phyloP scores from a whole-genome alignment of 2,329 filamentous ascomycete genomes.

The Diaporthe citrichinensis region DNA sequence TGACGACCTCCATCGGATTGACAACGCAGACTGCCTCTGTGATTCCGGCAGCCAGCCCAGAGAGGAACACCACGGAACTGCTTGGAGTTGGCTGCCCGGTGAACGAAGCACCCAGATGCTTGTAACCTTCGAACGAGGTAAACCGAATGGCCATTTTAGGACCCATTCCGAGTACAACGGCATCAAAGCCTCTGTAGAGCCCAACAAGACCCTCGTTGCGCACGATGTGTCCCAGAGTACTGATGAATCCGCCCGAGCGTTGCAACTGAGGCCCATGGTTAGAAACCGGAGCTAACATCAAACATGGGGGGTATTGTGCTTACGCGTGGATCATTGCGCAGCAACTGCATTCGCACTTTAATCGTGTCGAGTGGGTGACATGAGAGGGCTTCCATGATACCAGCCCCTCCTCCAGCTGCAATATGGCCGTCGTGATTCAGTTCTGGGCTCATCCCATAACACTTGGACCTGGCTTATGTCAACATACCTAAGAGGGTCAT shows the following conservation, averaged over 20 bases:
- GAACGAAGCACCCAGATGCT: not conserved
- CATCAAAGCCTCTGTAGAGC: slow-evolving; percentile 6
- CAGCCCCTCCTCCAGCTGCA: slow-evolving; percentile 1
- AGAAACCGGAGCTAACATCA: not conserved
- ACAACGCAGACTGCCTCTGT: not conserved
- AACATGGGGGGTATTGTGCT: not conserved
- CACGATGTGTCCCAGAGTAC: not conserved
- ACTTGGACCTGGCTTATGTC: not conserved
- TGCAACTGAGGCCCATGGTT: not conserved
- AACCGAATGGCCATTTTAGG: not conserved
- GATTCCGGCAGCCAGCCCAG: not conserved
- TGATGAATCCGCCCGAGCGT: not conserved
- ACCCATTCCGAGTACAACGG: not conserved
- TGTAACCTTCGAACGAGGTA: not conserved
- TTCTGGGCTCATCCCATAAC: not conserved
- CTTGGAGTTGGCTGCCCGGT: not conserved
- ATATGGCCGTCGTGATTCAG: not conserved
- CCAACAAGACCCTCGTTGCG: not conserved
- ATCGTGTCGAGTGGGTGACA: slow-evolving; percentile 2
- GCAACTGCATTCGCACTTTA: not conserved
- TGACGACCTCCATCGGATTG: slow-evolving; percentile 6
- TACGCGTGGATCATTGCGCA: not conserved
- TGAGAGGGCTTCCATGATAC: not conserved
- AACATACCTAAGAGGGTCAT: not conserved
- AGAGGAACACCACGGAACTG: slow-evolving; percentile 3